These are phyloP conservation scores for Chytriomyces sp. DNA, from an alignment of 192 early-diverging fungal genomes.

Conservation along the genomic window DNA sequence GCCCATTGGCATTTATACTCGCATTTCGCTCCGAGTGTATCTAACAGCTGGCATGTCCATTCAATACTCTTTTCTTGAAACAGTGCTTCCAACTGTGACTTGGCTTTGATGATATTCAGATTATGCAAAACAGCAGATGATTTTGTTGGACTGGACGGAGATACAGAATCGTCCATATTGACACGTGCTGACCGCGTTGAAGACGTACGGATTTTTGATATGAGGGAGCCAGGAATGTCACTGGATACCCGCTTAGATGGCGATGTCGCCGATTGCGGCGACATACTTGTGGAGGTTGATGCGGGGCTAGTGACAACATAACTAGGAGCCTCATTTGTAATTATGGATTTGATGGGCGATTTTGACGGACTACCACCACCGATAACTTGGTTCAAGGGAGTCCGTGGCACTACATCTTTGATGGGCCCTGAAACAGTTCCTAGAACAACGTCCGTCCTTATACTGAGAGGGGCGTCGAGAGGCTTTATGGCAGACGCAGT, in stretches of 20 bases:
- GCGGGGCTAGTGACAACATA: neutral
- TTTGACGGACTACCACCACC: neutral
- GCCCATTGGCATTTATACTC: neutral
- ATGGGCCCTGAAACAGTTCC: neutral
- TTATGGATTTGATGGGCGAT: neutral
- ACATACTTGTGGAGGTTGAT: neutral
- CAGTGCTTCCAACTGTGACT: neutral
- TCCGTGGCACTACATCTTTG: neutral
- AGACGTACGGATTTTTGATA: neutral
- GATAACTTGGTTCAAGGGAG: neutral
- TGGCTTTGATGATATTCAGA: neutral
- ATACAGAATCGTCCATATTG: no score
- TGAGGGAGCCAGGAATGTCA: neutral
- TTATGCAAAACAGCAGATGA: neutral
- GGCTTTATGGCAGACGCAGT: neutral
- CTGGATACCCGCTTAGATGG: neutral
- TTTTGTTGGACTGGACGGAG: neutral
- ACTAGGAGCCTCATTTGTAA: neutral
- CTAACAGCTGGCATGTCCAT: neutral
- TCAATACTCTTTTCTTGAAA: neutral
- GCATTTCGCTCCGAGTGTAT: no score
- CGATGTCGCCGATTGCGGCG: neutral
- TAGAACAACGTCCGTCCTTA: neutral
- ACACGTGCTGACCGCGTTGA: no score
- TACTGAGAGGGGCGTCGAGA: neutral